Evolutionary conservation across 805 yeast genomes (phyloP).

Genomic region (Candida fluviatilis): DNA sequence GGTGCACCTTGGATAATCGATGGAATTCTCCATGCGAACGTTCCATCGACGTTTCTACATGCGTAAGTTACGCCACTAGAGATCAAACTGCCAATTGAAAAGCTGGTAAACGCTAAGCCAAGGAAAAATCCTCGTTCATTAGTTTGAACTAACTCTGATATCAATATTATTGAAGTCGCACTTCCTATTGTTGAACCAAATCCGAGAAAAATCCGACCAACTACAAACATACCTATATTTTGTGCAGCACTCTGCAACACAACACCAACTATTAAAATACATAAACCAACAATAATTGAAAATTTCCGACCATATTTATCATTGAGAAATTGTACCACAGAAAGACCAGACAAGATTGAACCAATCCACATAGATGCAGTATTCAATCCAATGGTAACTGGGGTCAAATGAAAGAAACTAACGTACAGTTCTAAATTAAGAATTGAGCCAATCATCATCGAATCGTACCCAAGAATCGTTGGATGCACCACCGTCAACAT

Average conservation of each 20-base stretch:
- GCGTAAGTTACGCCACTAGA: conserved; percentile 19
- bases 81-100: conserved; percentile 16
- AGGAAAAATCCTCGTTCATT: conserved; percentile 22
- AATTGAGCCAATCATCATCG: conserved; percentile 9
- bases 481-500: conserved; percentile 9
- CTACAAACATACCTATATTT: conserved; percentile 32
- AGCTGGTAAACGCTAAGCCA: conserved; percentile 15
- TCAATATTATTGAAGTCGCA: conserved; percentile 29
- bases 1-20: conserved; percentile 11
- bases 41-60: conserved; percentile 12
- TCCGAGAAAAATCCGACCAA: conserved; percentile 33
- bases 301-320: conserved; percentile 23
- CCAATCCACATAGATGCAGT: conserved; percentile 12
- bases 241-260: conserved; percentile 34
- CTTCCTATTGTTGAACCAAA: conserved; percentile 26
- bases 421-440: conserved; percentile 9
- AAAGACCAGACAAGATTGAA: conserved; percentile 5
- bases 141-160: conserved; percentile 30
- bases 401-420: conserved; percentile 7
- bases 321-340: conserved; percentile 2
- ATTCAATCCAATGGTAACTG: conserved; percentile 10
- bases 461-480: conserved; percentile 9
- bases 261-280: conserved; percentile 27
- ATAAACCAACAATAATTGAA: conserved; percentile 20
- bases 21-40: conserved; percentile 15